A percentile compares a stretch with the other conserved stretches of the same genome.
These are phyloP conservation scores for Triticum timopheevii DNA, from an alignment of 176 grass and related monocot species.

Conservation along the genomic window DNA sequence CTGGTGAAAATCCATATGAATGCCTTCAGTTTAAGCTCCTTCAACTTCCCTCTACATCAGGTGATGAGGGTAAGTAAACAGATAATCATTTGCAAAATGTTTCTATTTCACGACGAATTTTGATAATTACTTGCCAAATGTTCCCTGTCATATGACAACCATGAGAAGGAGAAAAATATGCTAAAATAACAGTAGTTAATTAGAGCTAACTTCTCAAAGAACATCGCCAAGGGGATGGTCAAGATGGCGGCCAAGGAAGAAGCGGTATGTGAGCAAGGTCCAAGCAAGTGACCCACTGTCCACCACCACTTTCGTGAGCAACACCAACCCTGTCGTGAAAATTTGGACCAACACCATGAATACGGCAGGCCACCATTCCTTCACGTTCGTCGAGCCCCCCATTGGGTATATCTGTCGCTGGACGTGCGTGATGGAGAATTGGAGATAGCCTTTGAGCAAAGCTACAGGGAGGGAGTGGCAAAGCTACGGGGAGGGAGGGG, in stretches of 20 bases:
- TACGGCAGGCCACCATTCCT: conserved; percentile 14
- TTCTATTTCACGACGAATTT: not conserved
- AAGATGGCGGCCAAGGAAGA: conserved; percentile 17
- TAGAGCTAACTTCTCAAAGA: conserved; percentile 34
- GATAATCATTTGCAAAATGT: not conserved
- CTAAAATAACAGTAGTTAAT: not conserved
- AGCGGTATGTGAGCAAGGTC: conserved; percentile 25
- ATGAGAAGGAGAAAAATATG: not conserved
- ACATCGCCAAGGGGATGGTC: not conserved
- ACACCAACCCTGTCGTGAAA: not conserved
- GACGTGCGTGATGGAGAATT: not conserved
- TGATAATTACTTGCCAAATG: not conserved
- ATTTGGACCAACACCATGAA: conserved; percentile 30
- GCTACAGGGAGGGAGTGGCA: not conserved
- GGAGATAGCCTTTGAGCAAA: not conserved
- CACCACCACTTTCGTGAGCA: conserved; percentile 37
- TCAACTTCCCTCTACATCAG: conserved; percentile 24
- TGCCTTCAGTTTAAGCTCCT: conserved; percentile 40
- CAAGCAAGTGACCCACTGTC: conserved; percentile 6
- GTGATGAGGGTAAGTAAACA: not conserved
- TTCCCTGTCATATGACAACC: not conserved
- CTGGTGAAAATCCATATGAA: conserved; percentile 51
- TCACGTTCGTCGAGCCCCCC: not conserved
- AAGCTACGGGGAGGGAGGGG: not conserved
- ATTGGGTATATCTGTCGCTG: not conserved